phyloP scores from a whole-genome alignment of 177 flowering plant species.

The Vitis hybrid region DNA sequence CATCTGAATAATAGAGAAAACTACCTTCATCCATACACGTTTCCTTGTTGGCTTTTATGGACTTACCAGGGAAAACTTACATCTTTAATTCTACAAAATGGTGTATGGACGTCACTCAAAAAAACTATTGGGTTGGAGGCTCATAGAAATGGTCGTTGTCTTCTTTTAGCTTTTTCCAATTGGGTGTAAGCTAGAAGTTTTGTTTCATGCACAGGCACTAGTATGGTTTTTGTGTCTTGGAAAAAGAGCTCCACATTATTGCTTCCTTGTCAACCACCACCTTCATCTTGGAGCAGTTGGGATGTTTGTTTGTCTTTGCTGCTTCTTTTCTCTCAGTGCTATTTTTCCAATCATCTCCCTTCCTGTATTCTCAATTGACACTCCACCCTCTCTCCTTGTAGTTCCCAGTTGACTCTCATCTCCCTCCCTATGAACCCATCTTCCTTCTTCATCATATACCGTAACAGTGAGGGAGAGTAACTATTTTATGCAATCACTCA shows the following conservation, averaged over 20 bases:
- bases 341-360: neutral
- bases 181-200: neutral
- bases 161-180: neutral
- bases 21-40: too few species aligned
- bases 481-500: conserved; percentile 22
- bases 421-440: neutral
- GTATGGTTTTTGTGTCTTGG: conserved; percentile 18
- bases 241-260: conserved; percentile 21
- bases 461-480: neutral
- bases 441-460: neutral
- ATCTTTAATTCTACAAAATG: too few species aligned
- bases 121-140: too few species aligned
- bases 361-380: neutral
- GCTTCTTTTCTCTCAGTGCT: neutral
- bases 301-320: conserved; percentile 15
- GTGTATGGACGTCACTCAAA: too few species aligned
- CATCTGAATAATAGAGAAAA: too few species aligned
- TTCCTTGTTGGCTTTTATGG: too few species aligned
- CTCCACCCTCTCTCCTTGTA: neutral
- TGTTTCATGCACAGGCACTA: conserved; percentile 15
- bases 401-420: neutral
- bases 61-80: too few species aligned
- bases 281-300: conserved; percentile 47
- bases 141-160: too few species aligned
- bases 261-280: conserved; percentile 24